These are phyloP conservation scores for Edaphochlamys debaryana DNA, from an alignment of 139 green algal species.

Conservation along the genomic window DNA sequence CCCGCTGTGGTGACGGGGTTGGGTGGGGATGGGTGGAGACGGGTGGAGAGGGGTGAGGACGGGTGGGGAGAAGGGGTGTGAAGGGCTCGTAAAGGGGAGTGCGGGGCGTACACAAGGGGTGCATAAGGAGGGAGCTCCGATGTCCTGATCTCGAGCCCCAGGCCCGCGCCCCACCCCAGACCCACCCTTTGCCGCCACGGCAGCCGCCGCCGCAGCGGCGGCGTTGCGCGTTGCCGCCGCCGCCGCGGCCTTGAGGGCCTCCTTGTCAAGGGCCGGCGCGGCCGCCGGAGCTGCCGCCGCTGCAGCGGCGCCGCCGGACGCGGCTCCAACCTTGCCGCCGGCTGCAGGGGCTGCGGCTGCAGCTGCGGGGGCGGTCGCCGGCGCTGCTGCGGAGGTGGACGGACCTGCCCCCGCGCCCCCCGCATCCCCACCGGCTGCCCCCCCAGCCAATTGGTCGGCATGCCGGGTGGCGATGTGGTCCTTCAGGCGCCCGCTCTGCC, in stretches of 20 bases:
- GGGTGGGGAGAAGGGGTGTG: too few species aligned
- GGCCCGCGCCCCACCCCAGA: too few species aligned
- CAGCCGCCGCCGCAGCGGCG: background rate
- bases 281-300: background rate
- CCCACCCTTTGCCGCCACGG: too few species aligned
- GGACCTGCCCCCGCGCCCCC: background rate
- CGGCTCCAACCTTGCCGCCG: background rate
- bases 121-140: too few species aligned
- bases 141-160: too few species aligned
- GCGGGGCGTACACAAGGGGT: too few species aligned
- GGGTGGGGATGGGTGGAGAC: background rate
- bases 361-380: background rate
- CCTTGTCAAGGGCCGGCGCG: background rate
- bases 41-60: too few species aligned
- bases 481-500: constrained; percentile 64
- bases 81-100: too few species aligned
- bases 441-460: constrained; percentile 55
- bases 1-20: too few species aligned
- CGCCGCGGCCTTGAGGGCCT: background rate
- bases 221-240: background rate
- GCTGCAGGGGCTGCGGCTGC: background rate
- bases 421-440: too few species aligned
- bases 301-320: background rate
- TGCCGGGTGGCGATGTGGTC: constrained; percentile 85
- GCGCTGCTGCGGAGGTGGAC: background rate